These are phyloP conservation scores for Porphyrellus cyaneotinctus DNA, from an alignment of 768 basidiomycete genomes.

Conservation along the genomic window DNA sequence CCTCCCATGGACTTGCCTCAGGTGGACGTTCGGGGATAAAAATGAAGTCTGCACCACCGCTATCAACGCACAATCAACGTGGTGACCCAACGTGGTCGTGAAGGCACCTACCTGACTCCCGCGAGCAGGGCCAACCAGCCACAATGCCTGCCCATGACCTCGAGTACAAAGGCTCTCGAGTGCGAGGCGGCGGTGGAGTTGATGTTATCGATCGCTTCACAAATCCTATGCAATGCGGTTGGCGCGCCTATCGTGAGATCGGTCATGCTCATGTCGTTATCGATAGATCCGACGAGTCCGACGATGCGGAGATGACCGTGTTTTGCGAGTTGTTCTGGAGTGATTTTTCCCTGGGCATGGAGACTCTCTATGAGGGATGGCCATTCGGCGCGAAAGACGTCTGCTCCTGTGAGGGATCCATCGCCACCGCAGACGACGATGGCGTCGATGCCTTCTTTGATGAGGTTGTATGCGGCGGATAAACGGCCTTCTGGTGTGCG, in stretches of 20 bases:
- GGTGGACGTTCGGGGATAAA: constrained; percentile 97
- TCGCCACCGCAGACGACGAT: constrained; percentile 97
- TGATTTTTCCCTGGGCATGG: constrained; percentile 68
- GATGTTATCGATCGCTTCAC: constrained; percentile 97
- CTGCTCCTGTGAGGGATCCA: constrained; percentile 93
- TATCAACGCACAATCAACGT: constrained; percentile 27
- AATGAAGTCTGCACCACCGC: constrained; percentile 91
- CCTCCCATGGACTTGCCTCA: constrained; percentile 75
- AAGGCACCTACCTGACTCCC: constrained; percentile 67
- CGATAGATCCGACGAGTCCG: constrained; percentile 98
- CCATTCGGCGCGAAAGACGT: constrained; percentile 93
- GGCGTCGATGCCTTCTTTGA: constrained; percentile 96
- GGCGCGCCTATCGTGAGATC: constrained; percentile 96
- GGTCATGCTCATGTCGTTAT: constrained; percentile 99
- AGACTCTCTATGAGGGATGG: constrained; percentile 75
- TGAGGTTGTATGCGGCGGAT: constrained; percentile 85
- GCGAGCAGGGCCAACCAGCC: constrained; percentile 98
- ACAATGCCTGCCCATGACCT: constrained; percentile 99
- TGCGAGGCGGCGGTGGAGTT: constrained; percentile 95
- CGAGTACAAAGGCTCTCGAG: constrained; percentile 95
- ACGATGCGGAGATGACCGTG: constrained; percentile 91
- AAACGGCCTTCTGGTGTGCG: constrained; percentile 84
- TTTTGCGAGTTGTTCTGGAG: constrained; percentile 60
- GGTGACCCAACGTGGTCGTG: background rate
- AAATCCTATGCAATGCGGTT: constrained; percentile 93